Evolutionary conservation across 441 rosid species (phyloP).

Genomic region (Gossypium trilobum): DNA sequence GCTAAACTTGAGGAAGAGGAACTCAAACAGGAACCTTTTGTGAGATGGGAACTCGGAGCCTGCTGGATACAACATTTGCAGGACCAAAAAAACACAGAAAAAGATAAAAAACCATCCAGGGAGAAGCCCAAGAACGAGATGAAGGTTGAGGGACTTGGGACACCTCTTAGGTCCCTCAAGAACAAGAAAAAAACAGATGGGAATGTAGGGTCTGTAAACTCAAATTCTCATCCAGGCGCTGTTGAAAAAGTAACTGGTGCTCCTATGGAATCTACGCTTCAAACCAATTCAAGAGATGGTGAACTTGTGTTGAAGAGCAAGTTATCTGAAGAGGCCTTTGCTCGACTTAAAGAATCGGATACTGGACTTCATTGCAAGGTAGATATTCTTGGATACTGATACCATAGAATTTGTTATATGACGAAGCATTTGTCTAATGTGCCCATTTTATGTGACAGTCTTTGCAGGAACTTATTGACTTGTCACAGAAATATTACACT

Average conservation of each 20-base stretch:
- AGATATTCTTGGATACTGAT: not conserved
- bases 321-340: conserved; percentile 54
- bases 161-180: conserved; percentile 80
- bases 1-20: conserved; percentile 53
- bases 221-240: conserved; percentile 31
- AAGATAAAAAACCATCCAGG: conserved; percentile 56
- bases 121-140: conserved; percentile 75
- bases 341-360: conserved; percentile 52
- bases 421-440: conserved; percentile 23
- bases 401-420: not conserved
- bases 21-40: conserved; percentile 30
- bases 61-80: conserved; percentile 73
- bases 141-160: conserved; percentile 98
- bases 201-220: conserved; percentile 34
- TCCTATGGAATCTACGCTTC: conserved; percentile 38
- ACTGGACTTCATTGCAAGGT: conserved; percentile 70
- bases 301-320: conserved; percentile 37
- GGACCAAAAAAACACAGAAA: conserved; percentile 63
- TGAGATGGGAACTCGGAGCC: conserved; percentile 78
- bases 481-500: conserved; percentile 52
- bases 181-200: conserved; percentile 60
- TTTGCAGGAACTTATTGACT: conserved; percentile 53
- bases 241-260: conserved; percentile 34
- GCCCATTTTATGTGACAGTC: conserved; percentile 42
- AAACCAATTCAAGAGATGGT: conserved; percentile 32